Evolutionary conservation across 2,329 filamentous ascomycete species (phyloP).

Genomic region (Myriosclerotinia scirpicola): DNA sequence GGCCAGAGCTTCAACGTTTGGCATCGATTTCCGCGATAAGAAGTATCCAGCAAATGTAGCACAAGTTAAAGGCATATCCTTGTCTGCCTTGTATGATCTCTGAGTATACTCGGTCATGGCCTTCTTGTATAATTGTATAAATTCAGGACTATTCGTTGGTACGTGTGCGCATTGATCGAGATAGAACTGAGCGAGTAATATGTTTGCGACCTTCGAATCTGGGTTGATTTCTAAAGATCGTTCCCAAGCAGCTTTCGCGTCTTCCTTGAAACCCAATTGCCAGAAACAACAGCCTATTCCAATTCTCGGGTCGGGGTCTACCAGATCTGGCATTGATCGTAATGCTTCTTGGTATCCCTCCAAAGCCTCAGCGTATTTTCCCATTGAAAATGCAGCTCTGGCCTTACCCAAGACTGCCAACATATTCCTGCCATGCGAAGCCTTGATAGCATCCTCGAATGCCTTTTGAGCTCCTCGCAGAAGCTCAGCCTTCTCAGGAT

Average conservation of each 20-base stretch:
- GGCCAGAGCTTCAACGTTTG: constrained; percentile 81
- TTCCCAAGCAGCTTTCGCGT: constrained; percentile 89
- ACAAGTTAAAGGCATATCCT: constrained; percentile 84
- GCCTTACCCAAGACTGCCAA: constrained; percentile 90
- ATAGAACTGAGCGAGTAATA: constrained; percentile 86
- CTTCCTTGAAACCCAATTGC: constrained; percentile 92
- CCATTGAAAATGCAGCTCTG: constrained; percentile 80
- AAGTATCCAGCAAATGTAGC: constrained; percentile 91
- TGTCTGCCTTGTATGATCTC: constrained; percentile 90
- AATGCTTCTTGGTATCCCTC: constrained; percentile 85
- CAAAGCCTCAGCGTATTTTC: constrained; percentile 81
- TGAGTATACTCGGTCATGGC: constrained; percentile 95
- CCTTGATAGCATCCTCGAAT: constrained; percentile 89
- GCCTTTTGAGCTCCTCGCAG: constrained; percentile 84
- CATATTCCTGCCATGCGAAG: constrained; percentile 84
- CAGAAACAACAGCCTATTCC: constrained; percentile 97
- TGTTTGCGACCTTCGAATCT: constrained; percentile 85
- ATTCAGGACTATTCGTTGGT: constrained; percentile 79
- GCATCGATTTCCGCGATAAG: constrained; percentile 74
- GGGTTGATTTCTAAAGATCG: constrained; percentile 77
- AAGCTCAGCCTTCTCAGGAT: constrained; percentile 74
- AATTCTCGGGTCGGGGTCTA: constrained; percentile 92
- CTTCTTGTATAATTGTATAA: constrained; percentile 82
- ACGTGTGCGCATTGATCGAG: constrained; percentile 83
- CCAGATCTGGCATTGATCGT: constrained; percentile 78